A percentile compares a stretch with the other conserved stretches of the same genome.
Conservation (phyloP, 129 eudicot genomes). For the Pseudognaphalium luteoalbum region DNA sequence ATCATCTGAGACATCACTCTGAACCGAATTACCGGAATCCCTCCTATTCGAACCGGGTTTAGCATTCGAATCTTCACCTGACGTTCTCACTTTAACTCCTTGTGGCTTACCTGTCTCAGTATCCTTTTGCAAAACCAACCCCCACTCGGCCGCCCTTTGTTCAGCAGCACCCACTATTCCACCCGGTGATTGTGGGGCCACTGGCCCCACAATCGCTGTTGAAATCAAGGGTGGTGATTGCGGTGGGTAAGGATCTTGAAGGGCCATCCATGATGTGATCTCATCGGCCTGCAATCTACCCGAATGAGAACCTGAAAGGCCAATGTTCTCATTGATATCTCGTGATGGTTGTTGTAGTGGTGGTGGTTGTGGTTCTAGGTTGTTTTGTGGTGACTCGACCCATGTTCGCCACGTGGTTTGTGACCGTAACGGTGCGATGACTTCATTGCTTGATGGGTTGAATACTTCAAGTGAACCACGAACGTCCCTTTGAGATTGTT, state of each 20-base stretch:
- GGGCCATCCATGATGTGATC: conserved; percentile 90
- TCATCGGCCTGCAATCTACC: conserved; percentile 41
- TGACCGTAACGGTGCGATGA: conserved; percentile 40
- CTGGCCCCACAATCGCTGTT: conserved; percentile 16
- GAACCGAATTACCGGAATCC: conserved; percentile 74
- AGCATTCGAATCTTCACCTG: conserved; percentile 66
- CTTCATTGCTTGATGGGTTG: conserved; percentile 56
- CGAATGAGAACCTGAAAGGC: conserved; percentile 35
- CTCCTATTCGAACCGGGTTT: conserved; percentile 48
- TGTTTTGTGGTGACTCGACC: conserved; percentile 37
- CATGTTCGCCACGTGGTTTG: conserved; percentile 59
- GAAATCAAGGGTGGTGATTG: conserved; percentile 9
- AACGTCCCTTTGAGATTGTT: conserved; percentile 62
- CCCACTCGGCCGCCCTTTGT: conserved; percentile 99
- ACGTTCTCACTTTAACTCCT: conserved; percentile 81
- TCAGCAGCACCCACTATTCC: conserved; percentile 68
- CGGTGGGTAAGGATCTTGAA: conserved; percentile 46
- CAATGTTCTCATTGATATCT: not conserved
- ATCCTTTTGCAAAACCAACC: conserved; percentile 75
- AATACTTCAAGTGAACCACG: conserved; percentile 95
- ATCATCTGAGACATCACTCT: conserved; percentile 76
- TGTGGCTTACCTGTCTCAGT: conserved; percentile 77
- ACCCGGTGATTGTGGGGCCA: conserved; percentile 25
- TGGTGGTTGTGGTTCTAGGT: conserved; percentile 29
- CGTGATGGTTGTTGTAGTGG: conserved; percentile 19